Evolutionary conservation across 331 rosid species (phyloP), one percentile per base, ranked within the genome.

Genomic region (Malus hybrid): DNA sequence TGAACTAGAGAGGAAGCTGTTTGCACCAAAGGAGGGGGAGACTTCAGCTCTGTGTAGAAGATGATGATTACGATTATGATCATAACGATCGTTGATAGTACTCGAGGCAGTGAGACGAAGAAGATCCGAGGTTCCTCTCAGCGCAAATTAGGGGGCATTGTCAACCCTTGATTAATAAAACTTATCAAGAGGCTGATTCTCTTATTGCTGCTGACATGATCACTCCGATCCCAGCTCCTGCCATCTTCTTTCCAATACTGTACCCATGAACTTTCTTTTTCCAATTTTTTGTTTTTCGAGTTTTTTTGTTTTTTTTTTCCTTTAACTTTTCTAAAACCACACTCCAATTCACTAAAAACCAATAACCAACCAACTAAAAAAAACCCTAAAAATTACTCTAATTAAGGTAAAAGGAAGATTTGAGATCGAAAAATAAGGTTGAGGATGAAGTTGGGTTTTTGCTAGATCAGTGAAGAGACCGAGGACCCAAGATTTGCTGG

Each of bases 111-210:
- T 80, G 90, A 86, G 86, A 84, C 81, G 77, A 81, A 84, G 86
- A 88, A 90, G 97, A 93, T 93, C 98, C 91, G 97, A 91, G 93
- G 98, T 91, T 93, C 97, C 92, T 93, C 98, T 93, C 98, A 86
- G 97, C 96, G 88, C 96, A 92, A 86, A 56, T 36, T 50, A 1
- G 63, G 32, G 36, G n/a, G 56, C 48, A 71, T 61, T 78, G 62
- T 82, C 91, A 91, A 79, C 94, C 94, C 92, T 78, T 91, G 80
- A 81, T 79, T 58, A 76, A 80, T 79, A 84, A 91, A 89, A 80
- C 77, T 62, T 16, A 62, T 62, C 66, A 77, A 84, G 78, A 84
- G 87, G 86, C 84, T 86, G 91, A 26, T 32, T 32, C 79, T 84
- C 74, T 50, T 28, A 73, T 88, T 92, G 97, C 93, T 82, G 87